phyloP scores from a whole-genome alignment of 768 basidiomycete genomes.

The Leccinum incarnatum region DNA sequence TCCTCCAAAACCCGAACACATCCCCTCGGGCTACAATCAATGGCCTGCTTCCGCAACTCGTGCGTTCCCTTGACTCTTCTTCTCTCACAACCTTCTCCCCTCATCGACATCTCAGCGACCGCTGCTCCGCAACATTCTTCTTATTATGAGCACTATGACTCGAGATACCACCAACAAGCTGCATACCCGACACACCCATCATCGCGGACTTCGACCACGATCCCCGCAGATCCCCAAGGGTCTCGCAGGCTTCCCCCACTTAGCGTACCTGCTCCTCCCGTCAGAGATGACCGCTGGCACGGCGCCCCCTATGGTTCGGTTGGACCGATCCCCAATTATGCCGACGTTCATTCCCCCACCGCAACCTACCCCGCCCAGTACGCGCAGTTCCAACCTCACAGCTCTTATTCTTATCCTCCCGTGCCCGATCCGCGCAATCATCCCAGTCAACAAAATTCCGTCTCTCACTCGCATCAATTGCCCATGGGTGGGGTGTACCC shows the following conservation, averaged over 20 bases:
- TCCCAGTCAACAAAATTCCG: conserved; percentile 22
- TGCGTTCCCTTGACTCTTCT: conserved; percentile 29
- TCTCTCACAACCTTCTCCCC: neutral
- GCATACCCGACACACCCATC: conserved; percentile 46
- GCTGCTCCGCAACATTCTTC: conserved; percentile 49
- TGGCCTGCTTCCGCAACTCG: conserved; percentile 35
- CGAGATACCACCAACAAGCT: conserved; percentile 40
- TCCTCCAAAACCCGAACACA: conserved; percentile 57
- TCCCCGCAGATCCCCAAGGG: conserved; percentile 47
- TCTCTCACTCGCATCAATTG: conserved; percentile 30
- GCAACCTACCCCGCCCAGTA: conserved; percentile 60
- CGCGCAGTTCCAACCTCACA: conserved; percentile 41
- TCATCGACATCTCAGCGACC: conserved; percentile 19
- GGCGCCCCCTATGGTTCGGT: conserved; percentile 38
- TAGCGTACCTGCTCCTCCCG: conserved; percentile 38
- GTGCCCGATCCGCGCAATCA: conserved; percentile 39
- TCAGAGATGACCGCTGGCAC: conserved; percentile 51
- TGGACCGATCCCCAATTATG: conserved; percentile 34
- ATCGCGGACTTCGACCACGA: conserved; percentile 48
- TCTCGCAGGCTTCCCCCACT: conserved; percentile 61
- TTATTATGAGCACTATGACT: conserved; percentile 55
- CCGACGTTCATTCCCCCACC: conserved; percentile 60
- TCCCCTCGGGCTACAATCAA: conserved; percentile 46
- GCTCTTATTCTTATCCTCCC: conserved; percentile 32
- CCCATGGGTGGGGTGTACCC: conserved; percentile 27